Evolutionary conservation across 208 protist species (phyloP), one percentile per base, ranked within the genome.

Genomic region (Trichomonas gallinae): DNA sequence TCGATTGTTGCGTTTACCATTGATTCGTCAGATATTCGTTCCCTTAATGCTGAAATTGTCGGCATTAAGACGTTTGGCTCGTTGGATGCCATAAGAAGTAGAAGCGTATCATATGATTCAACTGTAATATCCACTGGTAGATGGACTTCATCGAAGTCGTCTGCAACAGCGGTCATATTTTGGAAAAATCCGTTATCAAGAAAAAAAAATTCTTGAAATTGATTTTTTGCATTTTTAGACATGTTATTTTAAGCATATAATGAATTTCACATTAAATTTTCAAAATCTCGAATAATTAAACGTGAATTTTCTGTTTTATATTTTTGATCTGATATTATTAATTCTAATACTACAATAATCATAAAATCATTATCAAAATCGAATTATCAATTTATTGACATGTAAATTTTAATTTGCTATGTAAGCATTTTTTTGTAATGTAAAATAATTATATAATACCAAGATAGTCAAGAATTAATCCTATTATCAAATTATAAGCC

Each of bases 61-160:
- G 87, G 87, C 87, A 93, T 93, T 51, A 93, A 93, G 46, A 93
- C 87, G 44, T 17, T 44, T 51, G 87, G 44, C 31, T 93, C 87
- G 31, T 93, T 93, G 26, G 87, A 93, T 15, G 40, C 44, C 87
- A 93, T 93, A 23, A 93, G 44, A 51, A 93, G 40, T 26, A 93
- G 87, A 51, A 93, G 87, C 2, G 87, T 93, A 21, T 93, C 87
- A 38, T 93, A 93, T 48, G 44, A 38, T 51, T 48, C 40, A 8
- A 93, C 44, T 93, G 87, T 93, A 11, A 93, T 93, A 93, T 93
- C 87, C 11, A 93, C 87, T 51, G 87, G 87, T 48, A 93, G 87
- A 48, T 93, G 87, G 13, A 93, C 87, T 93, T 93, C 87, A 48
- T 93, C 87, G 87, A 93, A 93, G 44, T 93, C 87, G 26, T 93